Evolutionary conservation across 345 rosid genomes (phyloP), one percentile per base, ranked within the genome.

Genomic region (Limnanthes douglasii): DNA sequence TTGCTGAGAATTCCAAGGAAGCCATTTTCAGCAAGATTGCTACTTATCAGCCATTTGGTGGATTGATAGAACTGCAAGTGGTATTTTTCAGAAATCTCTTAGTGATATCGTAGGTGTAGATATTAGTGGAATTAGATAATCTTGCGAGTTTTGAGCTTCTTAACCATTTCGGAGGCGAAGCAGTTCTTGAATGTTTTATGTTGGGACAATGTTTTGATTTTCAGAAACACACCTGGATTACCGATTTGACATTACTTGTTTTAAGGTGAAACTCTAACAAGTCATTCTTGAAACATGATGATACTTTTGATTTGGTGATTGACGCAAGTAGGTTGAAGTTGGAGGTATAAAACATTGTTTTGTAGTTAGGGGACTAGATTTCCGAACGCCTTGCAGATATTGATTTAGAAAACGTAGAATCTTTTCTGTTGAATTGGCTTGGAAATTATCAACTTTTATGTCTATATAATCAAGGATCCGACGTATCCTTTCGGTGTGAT

Each of bases 31-130:
- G 68, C 51, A 68, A 66, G 49, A 62, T 79, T 72, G 78, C 90
- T 45, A 41, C 64, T 51, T 79, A 73, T 48, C 85, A 62, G 46
- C 86, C 93, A 41, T 62, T 27, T 32, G 68, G 76, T 59, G 93
- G 97, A 50, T 48, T 68, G 48, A 64, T 59, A 69, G 69, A 82
- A 39, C 65, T 88, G 23, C 75, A 79, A 79, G 59, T 66, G 88
- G 97, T 88, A 68, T 46, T 23, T 51, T 29, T 29, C n/a, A n/a
- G n/a, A n/a, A n/a, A 19, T 37, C 3, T 45, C 18, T 45, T 34
- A 13, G 18, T 39, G 5, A 5, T 10, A 39, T 31, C 10, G 32
- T n/a, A n/a, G n/a, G n/a, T n/a, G n/a, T n/a, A n/a, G n/a, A n/a
- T n/a, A n/a, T n/a, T n/a, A n/a, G n/a, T n/a, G n/a, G n/a, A 22